These are phyloP conservation scores for Saccharomycopsis capsularis DNA, from an alignment of 805 yeast species.

Conservation along the genomic window DNA sequence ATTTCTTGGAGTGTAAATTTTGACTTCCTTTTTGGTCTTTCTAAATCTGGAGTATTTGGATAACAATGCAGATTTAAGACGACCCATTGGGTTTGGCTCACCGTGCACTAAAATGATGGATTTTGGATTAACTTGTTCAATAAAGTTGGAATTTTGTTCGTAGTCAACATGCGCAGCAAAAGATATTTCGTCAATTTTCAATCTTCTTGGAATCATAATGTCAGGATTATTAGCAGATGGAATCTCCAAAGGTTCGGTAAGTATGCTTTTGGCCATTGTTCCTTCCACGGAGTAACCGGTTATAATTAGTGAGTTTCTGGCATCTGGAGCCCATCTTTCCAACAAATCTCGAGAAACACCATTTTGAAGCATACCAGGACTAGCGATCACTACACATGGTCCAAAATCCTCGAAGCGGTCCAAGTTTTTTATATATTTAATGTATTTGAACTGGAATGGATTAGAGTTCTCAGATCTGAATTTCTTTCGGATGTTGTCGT, in stretches of 20 bases:
- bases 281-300: slow-evolving; percentile 99
- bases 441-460: slow-evolving; percentile 85
- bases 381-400: slow-evolving; percentile 92
- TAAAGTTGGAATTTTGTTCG: slow-evolving; percentile 86
- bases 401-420: slow-evolving; percentile 89
- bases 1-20: slow-evolving; percentile 86
- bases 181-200: slow-evolving; percentile 86
- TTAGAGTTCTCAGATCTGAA: slow-evolving; percentile 74
- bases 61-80: slow-evolving; percentile 84
- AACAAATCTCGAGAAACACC: slow-evolving; percentile 88
- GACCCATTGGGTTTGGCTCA: slow-evolving; percentile 97
- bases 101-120: slow-evolving; percentile 93
- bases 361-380: slow-evolving; percentile 97
- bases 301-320: slow-evolving; percentile 75
- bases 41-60: slow-evolving; percentile 77
- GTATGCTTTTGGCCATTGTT: slow-evolving; percentile 86
- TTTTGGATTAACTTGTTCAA: slow-evolving; percentile 78
- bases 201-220: slow-evolving; percentile 74
- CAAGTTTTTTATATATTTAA: slow-evolving; percentile 69
- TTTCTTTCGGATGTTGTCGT: slow-evolving; percentile 72
- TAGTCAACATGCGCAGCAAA: slow-evolving; percentile 99
- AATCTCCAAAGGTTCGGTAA: slow-evolving; percentile 86
- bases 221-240: slow-evolving; percentile 81
- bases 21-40: slow-evolving; percentile 84
- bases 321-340: slow-evolving; percentile 97